These are phyloP conservation scores for Nicotiana tabacum DNA, from an alignment of 257 asterid genomes.

Conservation along the genomic window DNA sequence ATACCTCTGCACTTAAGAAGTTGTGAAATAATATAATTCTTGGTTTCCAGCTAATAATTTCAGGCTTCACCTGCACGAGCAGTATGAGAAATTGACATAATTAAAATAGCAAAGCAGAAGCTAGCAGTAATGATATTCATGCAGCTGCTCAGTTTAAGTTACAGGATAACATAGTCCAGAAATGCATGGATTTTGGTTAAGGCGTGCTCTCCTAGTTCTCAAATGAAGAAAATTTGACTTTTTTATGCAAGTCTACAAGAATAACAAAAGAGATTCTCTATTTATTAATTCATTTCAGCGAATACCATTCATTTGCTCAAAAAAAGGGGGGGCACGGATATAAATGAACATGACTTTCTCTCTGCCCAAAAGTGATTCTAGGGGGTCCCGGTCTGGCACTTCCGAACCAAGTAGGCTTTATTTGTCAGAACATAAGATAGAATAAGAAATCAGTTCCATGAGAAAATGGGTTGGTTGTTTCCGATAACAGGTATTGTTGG, in stretches of 20 bases:
- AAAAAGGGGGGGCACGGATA: neutral
- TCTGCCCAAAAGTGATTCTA: neutral
- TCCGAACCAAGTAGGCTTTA: neutral
- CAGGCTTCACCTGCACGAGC: constrained; percentile 67
- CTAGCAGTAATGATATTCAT: neutral
- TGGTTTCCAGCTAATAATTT: constrained; percentile 77
- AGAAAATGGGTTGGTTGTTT: neutral
- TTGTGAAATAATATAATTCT: constrained; percentile 59
- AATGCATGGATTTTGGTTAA: neutral
- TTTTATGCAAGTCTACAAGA: neutral
- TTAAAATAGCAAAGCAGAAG: neutral
- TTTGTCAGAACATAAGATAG: neutral
- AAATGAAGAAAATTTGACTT: neutral
- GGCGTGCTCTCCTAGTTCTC: neutral
- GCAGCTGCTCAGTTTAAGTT: neutral
- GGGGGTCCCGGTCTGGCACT: neutral
- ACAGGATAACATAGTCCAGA: neutral
- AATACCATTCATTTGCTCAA: neutral
- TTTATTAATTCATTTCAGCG: too few relatives aligned
- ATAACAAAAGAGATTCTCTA: neutral
- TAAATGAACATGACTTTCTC: neutral
- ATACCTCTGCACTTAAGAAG: constrained; percentile 77
- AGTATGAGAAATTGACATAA: neutral
- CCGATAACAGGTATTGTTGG: neutral
- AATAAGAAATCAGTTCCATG: neutral